A percentile compares a stretch with the other conserved stretches of the same genome.
Evolutionary conservation across 2,329 filamentous ascomycete genomes (phyloP).

Genomic region (Neonectria ditissima): DNA sequence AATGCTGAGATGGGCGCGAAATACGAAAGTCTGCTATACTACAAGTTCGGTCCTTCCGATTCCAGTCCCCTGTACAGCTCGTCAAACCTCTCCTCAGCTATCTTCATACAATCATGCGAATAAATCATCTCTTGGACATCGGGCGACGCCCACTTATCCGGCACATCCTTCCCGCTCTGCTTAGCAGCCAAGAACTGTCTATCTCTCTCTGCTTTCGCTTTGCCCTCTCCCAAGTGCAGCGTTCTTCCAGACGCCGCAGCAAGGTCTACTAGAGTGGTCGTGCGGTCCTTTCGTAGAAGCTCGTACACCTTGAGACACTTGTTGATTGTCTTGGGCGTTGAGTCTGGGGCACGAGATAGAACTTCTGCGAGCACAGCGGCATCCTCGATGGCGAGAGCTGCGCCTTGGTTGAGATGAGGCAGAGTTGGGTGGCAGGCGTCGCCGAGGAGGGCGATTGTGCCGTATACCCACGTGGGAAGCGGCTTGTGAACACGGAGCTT

Average conservation of each 20-base stretch:
- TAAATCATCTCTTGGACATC: slow-evolving; percentile 76
- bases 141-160: slow-evolving; percentile 77
- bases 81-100: slow-evolving; percentile 65
- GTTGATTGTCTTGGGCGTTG: slow-evolving; percentile 54
- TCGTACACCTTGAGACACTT: slow-evolving; percentile 67
- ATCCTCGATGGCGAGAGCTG: slow-evolving; percentile 75
- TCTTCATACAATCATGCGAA: slow-evolving; percentile 68
- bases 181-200: slow-evolving; percentile 64
- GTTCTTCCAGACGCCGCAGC: slow-evolving; percentile 63
- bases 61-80: slow-evolving; percentile 51
- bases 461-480: slow-evolving; percentile 69
- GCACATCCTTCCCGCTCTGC: slow-evolving; percentile 61
- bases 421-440: slow-evolving; percentile 76
- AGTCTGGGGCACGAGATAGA: slow-evolving; percentile 55
- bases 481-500: slow-evolving; percentile 68
- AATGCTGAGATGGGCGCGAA: slow-evolving; percentile 21
- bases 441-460: slow-evolving; percentile 67
- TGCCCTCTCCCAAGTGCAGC: slow-evolving; percentile 67
- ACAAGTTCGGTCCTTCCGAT: neutral
- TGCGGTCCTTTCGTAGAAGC: slow-evolving; percentile 66
- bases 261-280: slow-evolving; percentile 64
- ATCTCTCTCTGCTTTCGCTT: slow-evolving; percentile 68
- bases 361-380: slow-evolving; percentile 69
- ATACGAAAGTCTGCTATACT: slow-evolving; percentile 38
- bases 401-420: slow-evolving; percentile 74